Percentiles rank a stretch among this genome's conserved stretches.
Evolutionary conservation across 495 filamentous ascomycete genomes (phyloP).

Genomic region (Neurospora sp.): DNA sequence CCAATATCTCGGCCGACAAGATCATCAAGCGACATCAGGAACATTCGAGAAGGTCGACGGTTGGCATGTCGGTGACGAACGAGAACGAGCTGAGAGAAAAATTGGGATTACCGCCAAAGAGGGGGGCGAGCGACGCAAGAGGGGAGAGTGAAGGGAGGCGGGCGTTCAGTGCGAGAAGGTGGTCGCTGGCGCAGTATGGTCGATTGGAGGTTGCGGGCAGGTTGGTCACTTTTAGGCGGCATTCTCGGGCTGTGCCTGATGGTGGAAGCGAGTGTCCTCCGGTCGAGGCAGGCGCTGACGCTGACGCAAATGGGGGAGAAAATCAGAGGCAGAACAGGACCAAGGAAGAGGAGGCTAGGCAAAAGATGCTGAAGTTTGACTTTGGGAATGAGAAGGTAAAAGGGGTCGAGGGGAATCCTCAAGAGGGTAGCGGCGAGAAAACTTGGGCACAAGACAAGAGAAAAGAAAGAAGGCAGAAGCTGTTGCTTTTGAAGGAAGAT

Average conservation of each 20-base stretch:
- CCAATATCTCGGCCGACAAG: conserved; percentile 54
- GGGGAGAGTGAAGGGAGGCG: neutral
- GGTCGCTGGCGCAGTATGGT: conserved; percentile 26
- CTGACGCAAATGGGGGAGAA: neutral
- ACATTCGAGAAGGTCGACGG: conserved; percentile 44
- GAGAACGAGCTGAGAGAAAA: conserved; percentile 33
- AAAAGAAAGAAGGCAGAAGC: conserved; percentile 41
- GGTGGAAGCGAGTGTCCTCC: neutral
- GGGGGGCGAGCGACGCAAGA: neutral
- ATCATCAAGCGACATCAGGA: conserved; percentile 56
- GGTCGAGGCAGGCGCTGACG: neutral
- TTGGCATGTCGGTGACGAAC: conserved; percentile 43
- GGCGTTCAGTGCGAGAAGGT: neutral
- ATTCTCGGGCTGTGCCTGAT: neutral
- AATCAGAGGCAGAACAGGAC: neutral
- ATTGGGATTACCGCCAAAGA: conserved; percentile 27
- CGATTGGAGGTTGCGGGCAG: conserved; percentile 26
- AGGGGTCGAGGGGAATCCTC: conserved; percentile 5
- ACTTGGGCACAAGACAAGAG: conserved; percentile 38
- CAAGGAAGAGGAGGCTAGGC: neutral
- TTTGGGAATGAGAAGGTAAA: conserved; percentile 14
- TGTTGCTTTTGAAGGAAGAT: conserved; percentile 42
- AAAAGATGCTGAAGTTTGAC: neutral
- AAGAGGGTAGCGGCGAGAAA: conserved; percentile 12
- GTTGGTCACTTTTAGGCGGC: conserved; percentile 20